Percentiles rank a stretch among this genome's conserved stretches.
These are phyloP conservation scores for Pyrenophora teres DNA, from an alignment of 2,329 filamentous ascomycete genomes.

Conservation along the genomic window DNA sequence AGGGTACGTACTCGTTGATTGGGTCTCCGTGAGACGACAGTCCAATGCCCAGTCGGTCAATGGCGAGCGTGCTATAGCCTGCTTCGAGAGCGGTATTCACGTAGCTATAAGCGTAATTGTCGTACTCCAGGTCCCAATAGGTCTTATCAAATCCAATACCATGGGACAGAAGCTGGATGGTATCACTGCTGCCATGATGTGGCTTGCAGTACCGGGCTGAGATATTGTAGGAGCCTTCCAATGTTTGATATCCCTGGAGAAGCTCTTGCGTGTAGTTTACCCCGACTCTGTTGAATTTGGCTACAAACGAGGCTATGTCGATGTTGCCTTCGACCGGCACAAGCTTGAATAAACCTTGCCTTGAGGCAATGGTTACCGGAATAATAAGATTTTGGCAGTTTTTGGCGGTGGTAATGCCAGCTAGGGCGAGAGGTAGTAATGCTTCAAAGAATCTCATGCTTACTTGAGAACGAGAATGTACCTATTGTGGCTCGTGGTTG, in stretches of 20 bases:
- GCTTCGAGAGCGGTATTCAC: conserved; percentile 59
- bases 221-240: conserved; percentile 61
- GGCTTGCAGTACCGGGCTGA: conserved; percentile 67
- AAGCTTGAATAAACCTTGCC: conserved; percentile 60
- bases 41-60: conserved; percentile 67
- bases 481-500: background rate
- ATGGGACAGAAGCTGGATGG: conserved; percentile 57
- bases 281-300: conserved; percentile 20
- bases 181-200: conserved; percentile 43
- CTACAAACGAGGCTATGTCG: conserved; percentile 61
- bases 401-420: conserved; percentile 27
- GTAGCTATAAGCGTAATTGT: conserved; percentile 67
- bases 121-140: conserved; percentile 66
- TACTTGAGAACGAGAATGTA: background rate
- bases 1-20: conserved; percentile 52
- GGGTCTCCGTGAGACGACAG: conserved; percentile 63
- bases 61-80: conserved; percentile 64
- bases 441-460: conserved; percentile 18
- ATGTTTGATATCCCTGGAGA: conserved; percentile 56
- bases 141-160: conserved; percentile 61
- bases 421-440: conserved; percentile 23
- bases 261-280: conserved; percentile 55
- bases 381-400: conserved; percentile 60
- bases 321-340: conserved; percentile 57
- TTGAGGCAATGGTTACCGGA: conserved; percentile 59